Evolutionary conservation across 2,329 filamentous ascomycete genomes (phyloP).

Genomic region (Niveomyces coronatus): DNA sequence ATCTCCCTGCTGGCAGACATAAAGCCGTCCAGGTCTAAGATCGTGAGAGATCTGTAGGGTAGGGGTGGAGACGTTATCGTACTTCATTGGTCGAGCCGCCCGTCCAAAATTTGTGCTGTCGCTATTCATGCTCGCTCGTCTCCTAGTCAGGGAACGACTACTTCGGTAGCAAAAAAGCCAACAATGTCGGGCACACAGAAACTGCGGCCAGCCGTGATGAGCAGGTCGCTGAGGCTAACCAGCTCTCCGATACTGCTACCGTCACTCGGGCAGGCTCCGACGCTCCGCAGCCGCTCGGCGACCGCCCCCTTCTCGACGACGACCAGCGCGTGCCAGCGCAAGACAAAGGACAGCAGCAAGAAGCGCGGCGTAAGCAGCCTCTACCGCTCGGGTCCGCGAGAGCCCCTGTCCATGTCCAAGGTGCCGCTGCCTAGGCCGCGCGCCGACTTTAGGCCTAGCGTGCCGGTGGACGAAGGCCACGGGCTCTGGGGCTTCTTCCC

Average conservation of each 20-base stretch:
- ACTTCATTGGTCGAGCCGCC: no score
- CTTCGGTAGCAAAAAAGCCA: slow-evolving; percentile 1
- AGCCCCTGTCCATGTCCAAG: slow-evolving; percentile 63
- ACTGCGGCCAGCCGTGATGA: slow-evolving; percentile 3
- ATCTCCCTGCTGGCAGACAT: no score
- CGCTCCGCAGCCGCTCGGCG: neutral
- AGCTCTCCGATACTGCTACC: no score
- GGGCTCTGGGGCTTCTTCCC: slow-evolving; percentile 92
- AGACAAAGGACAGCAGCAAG: slow-evolving; percentile 64
- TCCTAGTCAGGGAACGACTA: no score
- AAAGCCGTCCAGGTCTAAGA: no score
- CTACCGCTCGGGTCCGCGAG: slow-evolving; percentile 63
- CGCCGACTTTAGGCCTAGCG: slow-evolving; percentile 47
- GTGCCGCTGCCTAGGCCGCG: slow-evolving; percentile 62
- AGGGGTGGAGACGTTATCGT: no score
- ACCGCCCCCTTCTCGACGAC: slow-evolving; percentile 43
- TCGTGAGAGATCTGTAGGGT: no score
- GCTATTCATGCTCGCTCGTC: no score
- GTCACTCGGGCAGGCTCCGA: no score
- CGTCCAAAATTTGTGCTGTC: slow-evolving; percentile 8
- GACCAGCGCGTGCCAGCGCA: slow-evolving; percentile 36
- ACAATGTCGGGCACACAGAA: slow-evolving; percentile 7
- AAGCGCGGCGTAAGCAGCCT: slow-evolving; percentile 74
- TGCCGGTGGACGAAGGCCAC: slow-evolving; percentile 61
- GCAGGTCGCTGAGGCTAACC: slow-evolving; percentile 5